Evolutionary conservation across 139 green algal species (phyloP).

Genomic region (Astrephomene gubernaculifera): DNA sequence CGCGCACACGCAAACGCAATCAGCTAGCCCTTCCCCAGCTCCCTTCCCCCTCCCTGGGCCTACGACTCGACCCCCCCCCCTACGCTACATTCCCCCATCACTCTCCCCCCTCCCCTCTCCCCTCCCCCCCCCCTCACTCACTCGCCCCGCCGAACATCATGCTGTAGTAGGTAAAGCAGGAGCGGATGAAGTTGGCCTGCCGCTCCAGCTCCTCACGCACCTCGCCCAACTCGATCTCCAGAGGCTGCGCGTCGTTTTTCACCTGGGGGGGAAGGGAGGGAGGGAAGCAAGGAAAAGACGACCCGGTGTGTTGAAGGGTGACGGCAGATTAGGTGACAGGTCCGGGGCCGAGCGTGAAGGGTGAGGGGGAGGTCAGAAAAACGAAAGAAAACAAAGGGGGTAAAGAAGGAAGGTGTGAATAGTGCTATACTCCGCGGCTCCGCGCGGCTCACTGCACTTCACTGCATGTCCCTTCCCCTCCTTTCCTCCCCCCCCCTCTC

Average conservation of each 20-base stretch:
- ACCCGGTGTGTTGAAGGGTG: no score
- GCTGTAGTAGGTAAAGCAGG: constrained; percentile 59
- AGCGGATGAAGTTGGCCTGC: constrained; percentile 46
- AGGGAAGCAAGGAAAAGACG: no score
- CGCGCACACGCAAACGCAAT: no score
- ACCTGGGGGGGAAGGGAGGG: constrained; percentile 14
- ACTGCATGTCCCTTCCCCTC: no score
- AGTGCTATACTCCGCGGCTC: no score
- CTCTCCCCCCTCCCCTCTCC: no score
- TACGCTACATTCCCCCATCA: not conserved
- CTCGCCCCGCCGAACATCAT: constrained; percentile 6
- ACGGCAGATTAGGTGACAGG: no score
- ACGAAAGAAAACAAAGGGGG: not conserved
- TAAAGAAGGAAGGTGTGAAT: no score
- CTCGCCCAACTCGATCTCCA: constrained; percentile 54
- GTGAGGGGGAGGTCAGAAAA: no score
- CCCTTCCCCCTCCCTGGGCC: not conserved
- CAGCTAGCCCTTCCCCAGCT: not conserved
- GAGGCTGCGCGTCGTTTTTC: constrained; percentile 32
- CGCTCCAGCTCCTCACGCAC: constrained; percentile 50
- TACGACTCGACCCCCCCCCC: not conserved
- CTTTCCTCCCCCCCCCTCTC: not conserved
- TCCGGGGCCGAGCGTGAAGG: no score
- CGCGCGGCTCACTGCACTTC: no score
- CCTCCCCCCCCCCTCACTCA: constrained; percentile 29